Conservation (phyloP, 129 eudicot species). For the Deinandra increscens region DNA sequence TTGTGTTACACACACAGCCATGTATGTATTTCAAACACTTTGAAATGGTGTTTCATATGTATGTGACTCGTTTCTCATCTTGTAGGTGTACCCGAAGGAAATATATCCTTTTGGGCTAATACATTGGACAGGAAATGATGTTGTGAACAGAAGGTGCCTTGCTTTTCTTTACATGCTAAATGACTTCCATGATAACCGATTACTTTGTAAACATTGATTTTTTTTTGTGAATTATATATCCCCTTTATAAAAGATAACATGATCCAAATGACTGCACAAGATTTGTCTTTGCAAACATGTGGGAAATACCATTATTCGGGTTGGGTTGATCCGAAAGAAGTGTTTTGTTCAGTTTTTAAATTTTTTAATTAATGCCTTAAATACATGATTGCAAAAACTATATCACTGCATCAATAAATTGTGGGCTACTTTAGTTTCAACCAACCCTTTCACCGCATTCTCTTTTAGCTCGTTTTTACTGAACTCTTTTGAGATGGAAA, state of each 20-base stretch:
- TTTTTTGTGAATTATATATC: background rate
- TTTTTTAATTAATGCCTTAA: too few relatives aligned
- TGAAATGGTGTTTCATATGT: background rate
- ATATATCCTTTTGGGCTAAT: slow-evolving; percentile 89
- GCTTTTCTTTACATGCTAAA: background rate
- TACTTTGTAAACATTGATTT: background rate
- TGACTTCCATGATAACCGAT: slow-evolving; percentile 2
- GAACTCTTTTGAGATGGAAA: background rate
- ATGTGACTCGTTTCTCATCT: slow-evolving; percentile 7
- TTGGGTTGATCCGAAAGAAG: background rate
- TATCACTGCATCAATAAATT: too few relatives aligned
- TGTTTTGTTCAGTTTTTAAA: background rate
- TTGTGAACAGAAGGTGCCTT: slow-evolving; percentile 74
- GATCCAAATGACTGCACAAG: too few relatives aligned
- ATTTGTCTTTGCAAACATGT: background rate
- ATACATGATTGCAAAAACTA: too few relatives aligned
- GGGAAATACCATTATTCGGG: background rate
- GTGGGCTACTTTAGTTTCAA: slow-evolving; percentile 3
- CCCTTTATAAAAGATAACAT: background rate
- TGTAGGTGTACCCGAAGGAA: slow-evolving; percentile 87
- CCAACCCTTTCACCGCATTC: background rate
- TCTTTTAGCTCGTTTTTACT: background rate
- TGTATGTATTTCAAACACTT: background rate
- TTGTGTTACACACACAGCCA: slow-evolving; percentile 1
- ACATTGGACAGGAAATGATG: slow-evolving; percentile 96